A percentile compares a stretch with the other conserved stretches of the same genome.
These are phyloP conservation scores for Phyllostachys edulis DNA, from an alignment of 176 grass and related monocot species.

Conservation along the genomic window DNA sequence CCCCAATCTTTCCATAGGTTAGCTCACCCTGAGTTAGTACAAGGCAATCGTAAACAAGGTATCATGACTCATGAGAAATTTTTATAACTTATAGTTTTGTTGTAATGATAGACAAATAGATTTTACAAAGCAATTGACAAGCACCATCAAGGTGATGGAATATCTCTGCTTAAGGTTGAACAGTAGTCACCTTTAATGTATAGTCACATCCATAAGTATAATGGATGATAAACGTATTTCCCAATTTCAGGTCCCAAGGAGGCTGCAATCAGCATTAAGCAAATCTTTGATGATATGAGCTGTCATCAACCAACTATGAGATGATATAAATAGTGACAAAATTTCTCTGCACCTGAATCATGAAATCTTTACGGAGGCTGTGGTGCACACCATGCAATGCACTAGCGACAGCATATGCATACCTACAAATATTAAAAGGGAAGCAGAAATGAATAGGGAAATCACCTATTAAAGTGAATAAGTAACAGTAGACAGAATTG, in stretches of 20 bases:
- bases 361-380: conserved; percentile 95
- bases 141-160: neutral
- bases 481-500: conserved; percentile 10
- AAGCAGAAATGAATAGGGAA: neutral
- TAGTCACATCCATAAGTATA: conserved; percentile 96
- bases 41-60: conserved; percentile 28
- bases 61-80: neutral
- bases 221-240: conserved; percentile 76
- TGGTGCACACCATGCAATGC: conserved; percentile 97
- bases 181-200: conserved; percentile 61
- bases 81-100: conserved; percentile 7
- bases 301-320: conserved; percentile 6
- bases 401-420: conserved; percentile 97
- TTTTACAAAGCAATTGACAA: conserved; percentile 26
- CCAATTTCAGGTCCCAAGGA: conserved; percentile 71
- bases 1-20: conserved; percentile 88
- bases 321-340: conserved; percentile 28
- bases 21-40: conserved; percentile 62
- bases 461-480: neutral
- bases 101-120: neutral
- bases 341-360: conserved; percentile 82
- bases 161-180: conserved; percentile 21
- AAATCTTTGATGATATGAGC: conserved; percentile 32
- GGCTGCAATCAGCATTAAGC: conserved; percentile 64
- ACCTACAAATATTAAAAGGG: conserved; percentile 56